Conservation (phyloP, 495 filamentous ascomycete genomes). For the Elasticomyces elasticus region DNA sequence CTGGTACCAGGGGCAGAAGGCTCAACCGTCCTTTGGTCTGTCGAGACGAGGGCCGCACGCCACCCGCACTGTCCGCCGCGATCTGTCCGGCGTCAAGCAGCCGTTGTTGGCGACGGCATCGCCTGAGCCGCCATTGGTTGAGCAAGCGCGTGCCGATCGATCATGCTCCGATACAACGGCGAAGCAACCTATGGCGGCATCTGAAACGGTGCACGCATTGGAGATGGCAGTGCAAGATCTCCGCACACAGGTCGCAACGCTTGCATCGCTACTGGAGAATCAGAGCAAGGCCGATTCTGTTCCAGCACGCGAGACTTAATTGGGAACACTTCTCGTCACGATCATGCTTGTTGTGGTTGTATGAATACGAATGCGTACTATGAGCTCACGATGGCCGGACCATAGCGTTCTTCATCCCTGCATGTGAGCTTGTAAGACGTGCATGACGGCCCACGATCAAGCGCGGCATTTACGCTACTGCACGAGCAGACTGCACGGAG, state of each 20-base stretch:
- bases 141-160: conserved; percentile 5
- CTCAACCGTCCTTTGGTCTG: neutral
- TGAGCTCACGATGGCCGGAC: too few relatives aligned
- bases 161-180: neutral
- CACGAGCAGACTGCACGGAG: conserved; percentile 1
- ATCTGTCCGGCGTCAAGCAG: neutral
- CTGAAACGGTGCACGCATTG: conserved; percentile 23
- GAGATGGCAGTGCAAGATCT: conserved; percentile 28
- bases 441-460: too few relatives aligned
- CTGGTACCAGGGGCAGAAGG: conserved; percentile 11
- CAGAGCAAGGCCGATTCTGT: conserved; percentile 6
- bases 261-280: conserved; percentile 25
- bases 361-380: too few relatives aligned
- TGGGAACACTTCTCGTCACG: too few relatives aligned
- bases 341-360: too few relatives aligned
- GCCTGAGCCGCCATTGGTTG: neutral
- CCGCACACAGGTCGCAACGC: conserved; percentile 26
- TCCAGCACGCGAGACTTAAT: too few relatives aligned
- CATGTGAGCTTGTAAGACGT: too few relatives aligned
- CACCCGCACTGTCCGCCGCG: conserved; percentile 3
- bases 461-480: neutral
- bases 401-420: too few relatives aligned
- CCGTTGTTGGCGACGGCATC: neutral
- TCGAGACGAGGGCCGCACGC: conserved; percentile 26
- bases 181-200: conserved; percentile 11